A percentile compares a stretch with the other conserved stretches of the same genome.
phyloP scores from a whole-genome alignment of 2,329 filamentous ascomycete genomes.

The Aspergillus sp. region DNA sequence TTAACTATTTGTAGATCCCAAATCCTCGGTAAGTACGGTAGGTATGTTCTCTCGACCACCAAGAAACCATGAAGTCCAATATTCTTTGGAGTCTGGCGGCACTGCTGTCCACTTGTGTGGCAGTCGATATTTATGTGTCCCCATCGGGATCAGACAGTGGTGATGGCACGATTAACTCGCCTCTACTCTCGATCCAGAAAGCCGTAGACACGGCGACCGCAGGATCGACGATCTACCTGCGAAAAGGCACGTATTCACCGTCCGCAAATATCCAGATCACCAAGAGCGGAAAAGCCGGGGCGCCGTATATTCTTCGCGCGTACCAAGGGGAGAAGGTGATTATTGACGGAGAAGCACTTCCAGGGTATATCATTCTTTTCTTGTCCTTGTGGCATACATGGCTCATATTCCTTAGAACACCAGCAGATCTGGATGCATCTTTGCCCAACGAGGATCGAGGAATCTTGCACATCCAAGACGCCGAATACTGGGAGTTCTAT shows the following conservation, averaged over 20 bases:
- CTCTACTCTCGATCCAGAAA: conserved; percentile 13
- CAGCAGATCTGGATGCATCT: conserved; percentile 9
- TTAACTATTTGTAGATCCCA: not conserved
- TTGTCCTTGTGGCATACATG: not conserved
- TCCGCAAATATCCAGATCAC: conserved; percentile 17
- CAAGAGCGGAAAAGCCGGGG: conserved; percentile 11
- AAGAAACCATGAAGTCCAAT: not conserved
- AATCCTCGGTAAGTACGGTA: not conserved
- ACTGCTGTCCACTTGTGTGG: conserved; percentile 1
- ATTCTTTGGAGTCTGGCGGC: not conserved
- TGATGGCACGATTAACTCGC: conserved; percentile 9
- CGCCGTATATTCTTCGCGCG: conserved; percentile 12
- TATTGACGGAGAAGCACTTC: conserved; percentile 15
- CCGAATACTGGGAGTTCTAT: conserved; percentile 18
- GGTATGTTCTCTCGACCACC: not conserved
- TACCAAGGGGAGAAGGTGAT: conserved; percentile 14
- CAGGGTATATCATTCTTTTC: conserved; percentile 6
- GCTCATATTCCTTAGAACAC: conserved; percentile 7
- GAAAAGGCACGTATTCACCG: conserved; percentile 13
- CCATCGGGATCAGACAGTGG: conserved; percentile 12
- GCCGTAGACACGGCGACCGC: conserved; percentile 13
- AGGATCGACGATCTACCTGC: conserved; percentile 15
- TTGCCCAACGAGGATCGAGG: conserved; percentile 13
- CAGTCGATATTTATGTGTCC: conserved; percentile 16
- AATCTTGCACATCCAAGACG: conserved; percentile 16